Conservation (phyloP, 2,329 filamentous ascomycete species). For the Rhinocladiella mackenziei region DNA sequence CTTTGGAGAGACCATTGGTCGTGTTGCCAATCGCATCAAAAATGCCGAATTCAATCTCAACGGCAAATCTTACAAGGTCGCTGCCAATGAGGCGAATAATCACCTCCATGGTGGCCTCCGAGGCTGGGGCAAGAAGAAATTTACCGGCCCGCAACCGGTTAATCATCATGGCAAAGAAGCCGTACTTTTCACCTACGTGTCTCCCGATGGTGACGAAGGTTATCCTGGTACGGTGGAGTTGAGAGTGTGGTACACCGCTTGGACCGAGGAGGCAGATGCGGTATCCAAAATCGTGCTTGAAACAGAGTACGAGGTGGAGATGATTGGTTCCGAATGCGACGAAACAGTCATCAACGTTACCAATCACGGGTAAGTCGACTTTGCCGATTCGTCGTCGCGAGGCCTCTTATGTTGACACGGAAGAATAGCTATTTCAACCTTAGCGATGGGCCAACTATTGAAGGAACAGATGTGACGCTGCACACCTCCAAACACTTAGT, state of each 20-base stretch:
- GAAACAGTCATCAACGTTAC: slow-evolving; percentile 92
- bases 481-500: slow-evolving; percentile 65
- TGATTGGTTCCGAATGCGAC: slow-evolving; percentile 70
- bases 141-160: slow-evolving; percentile 65
- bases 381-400: no score
- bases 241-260: slow-evolving; percentile 72
- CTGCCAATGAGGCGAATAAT: slow-evolving; percentile 75
- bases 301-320: slow-evolving; percentile 84
- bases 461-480: slow-evolving; percentile 59
- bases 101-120: slow-evolving; percentile 66
- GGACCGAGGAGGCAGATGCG: slow-evolving; percentile 57
- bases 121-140: slow-evolving; percentile 79
- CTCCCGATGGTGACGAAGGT: slow-evolving; percentile 75
- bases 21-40: slow-evolving; percentile 73
- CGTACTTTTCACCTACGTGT: slow-evolving; percentile 58
- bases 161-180: slow-evolving; percentile 58
- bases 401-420: no score
- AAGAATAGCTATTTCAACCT: slow-evolving; percentile 74
- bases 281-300: slow-evolving; percentile 67
- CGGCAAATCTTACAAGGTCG: slow-evolving; percentile 63
- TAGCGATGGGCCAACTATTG: slow-evolving; percentile 52
- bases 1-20: slow-evolving; percentile 93
- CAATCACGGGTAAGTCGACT: slow-evolving; percentile 72
- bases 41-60: slow-evolving; percentile 71
- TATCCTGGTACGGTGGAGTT: slow-evolving; percentile 82